phyloP scores from a whole-genome alignment of 139 green algal species.

The Picochlorum sp. region DNA sequence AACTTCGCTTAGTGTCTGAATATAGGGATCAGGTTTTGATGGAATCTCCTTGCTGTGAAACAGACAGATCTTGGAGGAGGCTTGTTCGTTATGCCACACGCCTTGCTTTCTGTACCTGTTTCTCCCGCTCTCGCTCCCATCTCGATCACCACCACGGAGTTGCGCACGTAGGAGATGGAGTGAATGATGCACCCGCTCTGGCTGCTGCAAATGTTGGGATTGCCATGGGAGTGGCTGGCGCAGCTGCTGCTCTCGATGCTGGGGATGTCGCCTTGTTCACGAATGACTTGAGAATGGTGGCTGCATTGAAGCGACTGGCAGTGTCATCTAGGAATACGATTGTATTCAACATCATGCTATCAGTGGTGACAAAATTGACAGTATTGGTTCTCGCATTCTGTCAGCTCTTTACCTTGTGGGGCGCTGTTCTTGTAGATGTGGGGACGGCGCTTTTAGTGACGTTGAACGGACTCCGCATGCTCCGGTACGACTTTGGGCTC shows the following conservation, averaged over 20 bases:
- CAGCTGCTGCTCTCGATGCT: slow-evolving; percentile 54
- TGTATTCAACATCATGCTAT: slow-evolving; percentile 36
- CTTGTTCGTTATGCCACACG: not conserved
- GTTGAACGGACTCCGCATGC: slow-evolving; percentile 33
- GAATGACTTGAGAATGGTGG: slow-evolving; percentile 46
- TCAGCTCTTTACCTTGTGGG: slow-evolving; percentile 38
- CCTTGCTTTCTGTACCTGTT: slow-evolving; percentile 10
- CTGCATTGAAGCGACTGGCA: slow-evolving; percentile 27
- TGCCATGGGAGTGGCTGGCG: slow-evolving; percentile 52
- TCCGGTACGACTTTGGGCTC: slow-evolving; percentile 7
- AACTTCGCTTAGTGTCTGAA: slow-evolving; percentile 12
- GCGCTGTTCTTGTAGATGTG: slow-evolving; percentile 50
- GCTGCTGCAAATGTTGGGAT: slow-evolving; percentile 90
- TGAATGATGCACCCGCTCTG: slow-evolving; percentile 95
- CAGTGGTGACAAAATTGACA: slow-evolving; percentile 35
- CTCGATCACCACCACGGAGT: slow-evolving; percentile 30
- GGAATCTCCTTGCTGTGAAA: not conserved
- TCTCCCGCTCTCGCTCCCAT: not conserved
- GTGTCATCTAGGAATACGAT: slow-evolving; percentile 24
- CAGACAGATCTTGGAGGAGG: too few relatives aligned
- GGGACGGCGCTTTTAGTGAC: slow-evolving; percentile 42
- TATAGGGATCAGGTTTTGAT: not conserved
- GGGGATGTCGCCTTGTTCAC: slow-evolving; percentile 60
- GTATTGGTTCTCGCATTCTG: slow-evolving; percentile 30
- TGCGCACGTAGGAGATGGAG: slow-evolving; percentile 92